Evolutionary conservation across 805 yeast genomes (phyloP).

Genomic region (Candida wancherniae): DNA sequence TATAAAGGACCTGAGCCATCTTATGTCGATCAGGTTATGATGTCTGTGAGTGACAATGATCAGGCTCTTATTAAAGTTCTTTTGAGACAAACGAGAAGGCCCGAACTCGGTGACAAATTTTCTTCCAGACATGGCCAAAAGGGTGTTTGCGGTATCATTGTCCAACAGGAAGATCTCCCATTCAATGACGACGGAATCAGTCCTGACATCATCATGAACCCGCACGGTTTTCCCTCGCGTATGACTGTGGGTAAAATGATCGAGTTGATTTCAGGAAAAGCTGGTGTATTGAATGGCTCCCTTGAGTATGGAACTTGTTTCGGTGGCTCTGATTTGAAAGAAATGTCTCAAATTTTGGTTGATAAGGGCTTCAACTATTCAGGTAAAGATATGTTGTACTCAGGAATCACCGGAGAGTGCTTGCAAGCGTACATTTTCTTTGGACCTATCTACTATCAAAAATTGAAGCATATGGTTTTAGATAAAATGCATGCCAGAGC

Average conservation of each 20-base stretch:
- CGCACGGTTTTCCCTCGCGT: constrained; percentile 99
- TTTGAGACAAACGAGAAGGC: constrained; percentile 91
- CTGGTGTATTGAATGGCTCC: constrained; percentile 90
- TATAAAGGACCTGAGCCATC: constrained; percentile 96
- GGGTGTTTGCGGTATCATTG: constrained; percentile 98
- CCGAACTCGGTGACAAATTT: constrained; percentile 95
- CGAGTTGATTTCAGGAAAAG: constrained; percentile 93
- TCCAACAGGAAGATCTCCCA: constrained; percentile 94
- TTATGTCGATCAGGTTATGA: constrained; percentile 95
- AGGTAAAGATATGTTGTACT: constrained; percentile 95
- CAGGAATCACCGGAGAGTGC: constrained; percentile 97
- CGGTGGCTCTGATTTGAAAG: constrained; percentile 95
- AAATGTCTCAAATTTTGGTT: constrained; percentile 86
- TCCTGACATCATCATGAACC: constrained; percentile 97
- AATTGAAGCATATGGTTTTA: constrained; percentile 96
- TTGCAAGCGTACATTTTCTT: constrained; percentile 96
- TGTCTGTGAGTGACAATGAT: constrained; percentile 92
- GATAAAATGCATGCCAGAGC: constrained; percentile 99
- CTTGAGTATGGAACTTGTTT: constrained; percentile 97
- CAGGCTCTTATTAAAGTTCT: constrained; percentile 91
- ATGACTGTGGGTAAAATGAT: constrained; percentile 99
- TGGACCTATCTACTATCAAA: constrained; percentile 97
- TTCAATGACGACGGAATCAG: constrained; percentile 87
- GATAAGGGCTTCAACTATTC: constrained; percentile 91
- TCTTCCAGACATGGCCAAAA: constrained; percentile 93